Percentiles rank a stretch among this genome's conserved stretches.
Conservation (phyloP, 306 rosid species). For the Glycine soja region DNA sequence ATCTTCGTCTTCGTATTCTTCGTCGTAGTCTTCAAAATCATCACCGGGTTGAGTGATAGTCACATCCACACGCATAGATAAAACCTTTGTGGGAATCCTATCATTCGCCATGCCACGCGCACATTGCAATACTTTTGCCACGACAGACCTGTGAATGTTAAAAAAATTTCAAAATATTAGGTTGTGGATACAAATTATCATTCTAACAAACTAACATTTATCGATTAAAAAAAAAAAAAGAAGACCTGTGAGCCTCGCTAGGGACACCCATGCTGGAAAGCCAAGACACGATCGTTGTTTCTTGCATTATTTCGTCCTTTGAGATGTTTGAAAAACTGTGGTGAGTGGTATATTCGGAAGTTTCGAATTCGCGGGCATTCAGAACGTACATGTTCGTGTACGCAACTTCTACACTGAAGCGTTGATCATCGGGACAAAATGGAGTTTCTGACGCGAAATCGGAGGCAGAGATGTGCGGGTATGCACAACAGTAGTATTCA, state of each 20-base stretch:
- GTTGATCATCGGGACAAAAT: neutral
- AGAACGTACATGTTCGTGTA: neutral
- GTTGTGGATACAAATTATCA: no score
- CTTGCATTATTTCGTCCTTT: neutral
- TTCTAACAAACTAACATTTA: no score
- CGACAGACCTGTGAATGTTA: neutral
- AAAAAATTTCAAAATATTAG: no score
- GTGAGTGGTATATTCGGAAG: fast-evolving
- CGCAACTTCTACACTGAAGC: neutral
- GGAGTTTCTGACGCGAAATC: neutral
- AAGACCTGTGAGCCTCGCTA: neutral
- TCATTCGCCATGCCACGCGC: neutral
- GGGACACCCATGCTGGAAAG: conserved; percentile 20
- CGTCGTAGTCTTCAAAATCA: no score
- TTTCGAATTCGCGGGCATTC: neutral
- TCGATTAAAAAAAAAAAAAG: no score
- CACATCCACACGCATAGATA: neutral
- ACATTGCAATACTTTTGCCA: neutral
- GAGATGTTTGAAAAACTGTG: neutral
- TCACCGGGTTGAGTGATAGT: neutral
- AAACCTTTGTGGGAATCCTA: no score
- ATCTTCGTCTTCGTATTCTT: neutral
- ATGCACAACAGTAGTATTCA: neutral
- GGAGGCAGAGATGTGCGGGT: neutral
- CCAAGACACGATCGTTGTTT: neutral